Conservation (phyloP, 805 yeast genomes). For the Kuraishia ogatae region DNA sequence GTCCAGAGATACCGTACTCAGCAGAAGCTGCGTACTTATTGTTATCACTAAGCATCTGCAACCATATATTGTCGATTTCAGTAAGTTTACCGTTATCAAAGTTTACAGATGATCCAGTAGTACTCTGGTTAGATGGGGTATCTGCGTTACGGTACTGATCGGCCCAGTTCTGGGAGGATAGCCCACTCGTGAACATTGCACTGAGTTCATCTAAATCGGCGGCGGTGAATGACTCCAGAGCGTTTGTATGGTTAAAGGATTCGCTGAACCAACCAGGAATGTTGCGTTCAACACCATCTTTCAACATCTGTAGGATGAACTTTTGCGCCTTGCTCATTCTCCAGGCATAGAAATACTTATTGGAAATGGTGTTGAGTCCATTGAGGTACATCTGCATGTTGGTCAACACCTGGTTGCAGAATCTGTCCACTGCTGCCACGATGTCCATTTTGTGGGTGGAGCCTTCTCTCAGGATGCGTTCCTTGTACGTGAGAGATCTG, state of each 20-base stretch:
- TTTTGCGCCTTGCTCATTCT: constrained; percentile 52
- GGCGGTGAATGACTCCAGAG: not conserved
- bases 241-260: not conserved
- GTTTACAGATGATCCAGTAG: not conserved
- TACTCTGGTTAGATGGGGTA: not conserved
- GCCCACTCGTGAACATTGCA: not conserved
- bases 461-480: constrained; percentile 2
- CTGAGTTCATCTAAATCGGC: not conserved
- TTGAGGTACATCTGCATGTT: constrained; percentile 32
- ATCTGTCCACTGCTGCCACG: constrained; percentile 8
- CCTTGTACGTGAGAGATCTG: constrained; percentile 21
- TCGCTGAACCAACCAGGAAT: not conserved
- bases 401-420: constrained; percentile 23
- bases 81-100: not conserved
- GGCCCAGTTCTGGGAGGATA: not conserved
- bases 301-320: constrained; percentile 28
- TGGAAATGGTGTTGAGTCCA: constrained; percentile 37
- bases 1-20: not conserved
- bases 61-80: constrained; percentile 21
- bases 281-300: constrained; percentile 5
- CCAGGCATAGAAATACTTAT: constrained; percentile 59
- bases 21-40: not conserved
- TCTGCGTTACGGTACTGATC: not conserved
- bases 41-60: constrained; percentile 19
- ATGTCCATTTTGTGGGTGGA: constrained; percentile 4